These are phyloP conservation scores for Elsinoe necatrix DNA, from an alignment of 2,329 filamentous ascomycete genomes.

Conservation along the genomic window DNA sequence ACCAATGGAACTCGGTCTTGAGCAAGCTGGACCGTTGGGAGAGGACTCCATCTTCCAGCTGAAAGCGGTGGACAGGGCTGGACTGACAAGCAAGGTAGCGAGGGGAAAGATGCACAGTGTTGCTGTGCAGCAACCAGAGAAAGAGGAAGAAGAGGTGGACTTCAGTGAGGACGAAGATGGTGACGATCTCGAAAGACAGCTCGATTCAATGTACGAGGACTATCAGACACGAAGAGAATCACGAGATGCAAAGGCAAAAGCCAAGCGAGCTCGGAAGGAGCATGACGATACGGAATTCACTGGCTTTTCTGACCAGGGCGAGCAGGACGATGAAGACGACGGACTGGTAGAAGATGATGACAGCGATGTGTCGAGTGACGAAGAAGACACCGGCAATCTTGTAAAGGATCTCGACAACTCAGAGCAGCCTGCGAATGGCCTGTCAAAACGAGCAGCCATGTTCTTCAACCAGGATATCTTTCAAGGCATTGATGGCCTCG, in stretches of 20 bases:
- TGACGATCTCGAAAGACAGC: constrained; percentile 72
- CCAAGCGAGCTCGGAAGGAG: constrained; percentile 78
- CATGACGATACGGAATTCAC: constrained; percentile 86
- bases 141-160: constrained; percentile 39
- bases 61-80: constrained; percentile 69
- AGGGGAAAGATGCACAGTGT: constrained; percentile 71
- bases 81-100: constrained; percentile 53
- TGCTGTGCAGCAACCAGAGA: constrained; percentile 42
- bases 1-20: constrained; percentile 91
- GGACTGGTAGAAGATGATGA: constrained; percentile 49
- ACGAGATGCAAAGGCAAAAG: constrained; percentile 75
- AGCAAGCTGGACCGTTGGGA: constrained; percentile 69
- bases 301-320: constrained; percentile 65
- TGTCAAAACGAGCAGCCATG: constrained; percentile 76
- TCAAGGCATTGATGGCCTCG: constrained; percentile 64
- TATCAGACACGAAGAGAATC: constrained; percentile 75
- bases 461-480: constrained; percentile 98
- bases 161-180: constrained; percentile 63
- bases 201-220: constrained; percentile 79
- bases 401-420: constrained; percentile 54
- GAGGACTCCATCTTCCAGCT: constrained; percentile 80
- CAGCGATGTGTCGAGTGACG: constrained; percentile 52
- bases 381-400: constrained; percentile 38
- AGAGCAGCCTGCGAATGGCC: constrained; percentile 44
- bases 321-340: constrained; percentile 47